Conservation (phyloP, 202 grass and related monocot species). For the Saccharum hybrid region DNA sequence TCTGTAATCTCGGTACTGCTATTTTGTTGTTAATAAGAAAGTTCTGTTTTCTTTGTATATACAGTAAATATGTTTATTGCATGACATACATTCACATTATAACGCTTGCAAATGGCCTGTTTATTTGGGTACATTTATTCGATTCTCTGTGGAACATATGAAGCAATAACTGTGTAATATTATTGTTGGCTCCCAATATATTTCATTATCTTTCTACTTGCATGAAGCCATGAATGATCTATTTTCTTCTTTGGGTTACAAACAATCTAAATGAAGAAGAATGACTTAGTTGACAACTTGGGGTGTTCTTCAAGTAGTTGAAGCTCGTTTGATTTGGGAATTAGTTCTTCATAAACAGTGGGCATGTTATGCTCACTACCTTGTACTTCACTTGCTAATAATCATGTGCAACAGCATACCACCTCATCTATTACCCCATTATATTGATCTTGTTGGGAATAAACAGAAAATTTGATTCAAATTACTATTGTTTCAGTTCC, state of each 20-base stretch:
- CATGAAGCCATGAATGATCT: neutral
- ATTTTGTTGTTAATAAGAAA: constrained; percentile 21
- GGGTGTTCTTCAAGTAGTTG: neutral
- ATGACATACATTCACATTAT: neutral
- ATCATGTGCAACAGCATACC: neutral
- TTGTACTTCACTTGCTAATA: constrained; percentile 8
- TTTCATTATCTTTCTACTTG: neutral
- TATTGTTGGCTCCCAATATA: neutral
- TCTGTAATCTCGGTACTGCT: constrained; percentile 4
- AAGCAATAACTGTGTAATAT: neutral
- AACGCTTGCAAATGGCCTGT: neutral
- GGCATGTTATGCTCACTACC: neutral
- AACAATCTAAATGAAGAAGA: neutral
- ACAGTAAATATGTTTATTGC: neutral
- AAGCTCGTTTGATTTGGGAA: neutral
- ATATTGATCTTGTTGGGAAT: neutral
- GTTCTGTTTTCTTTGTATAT: constrained; percentile 9
- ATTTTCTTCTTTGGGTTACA: neutral
- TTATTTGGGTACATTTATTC: neutral
- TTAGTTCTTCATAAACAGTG: neutral
- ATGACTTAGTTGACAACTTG: neutral
- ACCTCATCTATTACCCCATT: neutral
- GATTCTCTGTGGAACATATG: neutral
- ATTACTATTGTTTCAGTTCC: neutral
- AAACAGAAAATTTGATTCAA: neutral